Evolutionary conservation across 495 filamentous ascomycete genomes (phyloP), one percentile per base, ranked within the genome.

Genomic region (Aspergillus sclerotioniger): DNA sequence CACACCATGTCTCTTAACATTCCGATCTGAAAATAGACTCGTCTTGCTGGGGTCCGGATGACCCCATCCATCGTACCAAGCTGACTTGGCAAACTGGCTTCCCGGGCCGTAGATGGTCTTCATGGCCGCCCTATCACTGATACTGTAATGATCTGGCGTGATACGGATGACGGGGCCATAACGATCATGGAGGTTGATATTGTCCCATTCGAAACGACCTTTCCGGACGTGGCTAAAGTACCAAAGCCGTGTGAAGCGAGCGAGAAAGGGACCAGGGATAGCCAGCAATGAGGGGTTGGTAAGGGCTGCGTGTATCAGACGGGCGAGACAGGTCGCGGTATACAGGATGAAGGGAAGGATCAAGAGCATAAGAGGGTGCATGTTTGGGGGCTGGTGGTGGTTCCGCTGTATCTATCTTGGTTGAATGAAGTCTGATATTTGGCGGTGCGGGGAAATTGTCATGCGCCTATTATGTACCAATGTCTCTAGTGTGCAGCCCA

Each of bases 211-310:
- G 51, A 80, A 80, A 10, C 69, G 58, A 12, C 80, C 78, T 8
- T 63, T 59, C 17, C 65, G 68, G 19, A 82, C 65, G 8, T 66
- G 71, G 3, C 67, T 63, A 51, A 84, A 76, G 56, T 81, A 81
- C 83, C 84, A 88, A 17, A 81, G 60, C 21, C 78, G 74, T 7
- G 80, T 82, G 59, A 85, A 79, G 1, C 78, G 76, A 17, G 84
- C 76, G 45, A 78, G 67, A 41, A 74, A 71, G 0, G 84, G 85
- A 13, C 83, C 83, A 0, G 78, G 76, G 49, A 88, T 69, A 28
- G 71, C 60, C 17, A 69, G 67, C 1, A 86, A 71, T 4, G 74
- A 56, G 16, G 57, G 71, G 6, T 62, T 62, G 3, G 58, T 46
- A 31, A 67, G 45, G 35, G 63, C 62, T 44, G 53, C 59, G 16